Base-by-base conservation (phyloP, 1,284 basidiomycete species). In the Cryptococcus hybrid region DNA sequence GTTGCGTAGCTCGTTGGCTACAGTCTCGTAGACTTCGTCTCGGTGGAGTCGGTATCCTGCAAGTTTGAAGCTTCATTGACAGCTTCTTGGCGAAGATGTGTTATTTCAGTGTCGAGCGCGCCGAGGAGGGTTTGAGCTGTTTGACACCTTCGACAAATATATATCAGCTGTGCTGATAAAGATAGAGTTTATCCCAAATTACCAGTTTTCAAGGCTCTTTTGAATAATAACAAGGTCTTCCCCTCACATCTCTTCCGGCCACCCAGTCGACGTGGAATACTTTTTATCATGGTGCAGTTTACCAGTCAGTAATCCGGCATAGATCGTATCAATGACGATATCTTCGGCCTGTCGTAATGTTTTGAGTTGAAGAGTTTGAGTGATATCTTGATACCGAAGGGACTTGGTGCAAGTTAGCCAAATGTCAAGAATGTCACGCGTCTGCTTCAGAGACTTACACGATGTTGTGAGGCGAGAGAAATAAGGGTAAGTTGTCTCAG, bases 281-380 rank as follows among this genome's bases (percentile, higher is more conserved):
- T 86, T 84, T 64, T 88, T 84, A 69, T 90, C 89, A 78, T 97
- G 93, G 75, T 97, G 90, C 51, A 99, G 86, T 68, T 90, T 92
- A 9, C 91, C 94, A 47, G 85, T 84, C 43, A 98, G 82, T 49
- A 97, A 81, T 66, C 90, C 88, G 42, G 90, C 85, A 75, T 97
- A 98, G 72, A 97, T 91, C 7, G 88, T 87, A 68, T 97, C 93
- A 74, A 99, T 97, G 74, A 97, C 89, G 62, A 96, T 84, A 75
- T 97, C 93, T 74, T 98, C 95, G 3, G 98, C 84, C 62, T 90
- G 88, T 51, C 91, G 86, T 54, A 91, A 85, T 1, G 84, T 86
- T 2, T 84, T 81, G 72, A 92, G 83, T 48, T 89, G 83, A 15
- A 97, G 83, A 1, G 54, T 43, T 3, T 53, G 30, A 12, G 64